phyloP scores from a whole-genome alignment of 768 basidiomycete genomes.

The Mycena vitilis region DNA sequence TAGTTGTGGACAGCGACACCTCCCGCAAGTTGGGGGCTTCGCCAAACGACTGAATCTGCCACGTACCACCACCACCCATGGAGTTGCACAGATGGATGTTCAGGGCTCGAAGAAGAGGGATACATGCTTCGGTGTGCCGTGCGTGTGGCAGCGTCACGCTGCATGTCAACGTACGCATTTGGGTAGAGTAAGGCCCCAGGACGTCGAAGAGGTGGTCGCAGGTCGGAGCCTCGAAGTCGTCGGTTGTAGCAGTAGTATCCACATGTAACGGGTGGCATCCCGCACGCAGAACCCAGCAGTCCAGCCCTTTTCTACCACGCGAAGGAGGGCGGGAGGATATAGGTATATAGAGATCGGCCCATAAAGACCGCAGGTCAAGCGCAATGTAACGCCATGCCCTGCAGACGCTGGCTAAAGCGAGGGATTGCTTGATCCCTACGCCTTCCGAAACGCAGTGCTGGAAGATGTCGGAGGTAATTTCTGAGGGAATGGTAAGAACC shows the following conservation, averaged over 20 bases:
- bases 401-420: constrained; percentile 1
- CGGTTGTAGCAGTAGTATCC: neutral
- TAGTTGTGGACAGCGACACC: neutral
- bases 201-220: neutral
- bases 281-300: constrained; percentile 10
- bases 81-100: neutral
- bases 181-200: neutral
- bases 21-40: neutral
- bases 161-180: neutral
- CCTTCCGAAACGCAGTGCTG: neutral
- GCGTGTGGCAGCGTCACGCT: neutral
- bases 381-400: constrained; percentile 4
- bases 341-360: neutral
- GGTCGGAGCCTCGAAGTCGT: neutral
- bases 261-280: neutral
- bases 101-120: neutral
- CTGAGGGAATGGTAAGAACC: constrained; percentile 2
- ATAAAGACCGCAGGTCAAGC: neutral
- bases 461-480: constrained; percentile 16
- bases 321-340: no score
- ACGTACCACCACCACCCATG: neutral
- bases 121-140: neutral
- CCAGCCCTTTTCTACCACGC: neutral
- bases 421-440: neutral
- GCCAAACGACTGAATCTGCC: neutral